Conservation (phyloP, 2,329 filamentous ascomycete species). For the Fusarium tuaranense region DNA sequence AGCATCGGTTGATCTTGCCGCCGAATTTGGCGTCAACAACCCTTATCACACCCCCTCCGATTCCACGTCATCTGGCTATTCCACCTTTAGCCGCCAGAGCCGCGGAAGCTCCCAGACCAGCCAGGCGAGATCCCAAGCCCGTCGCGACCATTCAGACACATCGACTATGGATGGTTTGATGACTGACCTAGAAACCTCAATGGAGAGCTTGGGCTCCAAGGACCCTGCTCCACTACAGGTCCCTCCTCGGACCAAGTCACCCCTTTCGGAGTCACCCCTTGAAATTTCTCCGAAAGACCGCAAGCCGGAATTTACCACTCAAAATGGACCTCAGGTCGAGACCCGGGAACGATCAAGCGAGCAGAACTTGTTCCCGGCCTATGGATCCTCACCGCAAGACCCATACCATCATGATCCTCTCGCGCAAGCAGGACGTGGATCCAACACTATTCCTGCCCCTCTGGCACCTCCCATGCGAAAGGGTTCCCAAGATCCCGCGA, state of each 20-base stretch:
- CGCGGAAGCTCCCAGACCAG: conserved; percentile 71
- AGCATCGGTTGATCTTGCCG: conserved; percentile 65
- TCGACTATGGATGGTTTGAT: conserved; percentile 65
- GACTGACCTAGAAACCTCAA: conserved; percentile 66
- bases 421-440: conserved; percentile 16
- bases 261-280: conserved; percentile 45
- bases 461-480: conserved; percentile 44
- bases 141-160: conserved; percentile 56
- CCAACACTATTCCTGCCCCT: conserved; percentile 19
- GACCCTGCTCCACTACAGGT: conserved; percentile 46
- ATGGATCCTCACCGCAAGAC: conserved; percentile 36
- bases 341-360: conserved; percentile 22
- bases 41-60: conserved; percentile 73
- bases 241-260: conserved; percentile 40
- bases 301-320: conserved; percentile 39
- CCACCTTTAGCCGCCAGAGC: conserved; percentile 68
- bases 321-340: conserved; percentile 33
- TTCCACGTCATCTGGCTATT: conserved; percentile 74
- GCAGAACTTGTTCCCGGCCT: conserved; percentile 25
- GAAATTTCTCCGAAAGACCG: conserved; percentile 41
- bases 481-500: conserved; percentile 55
- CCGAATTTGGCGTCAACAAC: conserved; percentile 71
- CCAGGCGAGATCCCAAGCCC: conserved; percentile 47
- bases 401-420: conserved; percentile 18
- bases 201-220: conserved; percentile 50